Conservation (phyloP, 352 stramenopile species). For the Lagenidium sp. region DNA sequence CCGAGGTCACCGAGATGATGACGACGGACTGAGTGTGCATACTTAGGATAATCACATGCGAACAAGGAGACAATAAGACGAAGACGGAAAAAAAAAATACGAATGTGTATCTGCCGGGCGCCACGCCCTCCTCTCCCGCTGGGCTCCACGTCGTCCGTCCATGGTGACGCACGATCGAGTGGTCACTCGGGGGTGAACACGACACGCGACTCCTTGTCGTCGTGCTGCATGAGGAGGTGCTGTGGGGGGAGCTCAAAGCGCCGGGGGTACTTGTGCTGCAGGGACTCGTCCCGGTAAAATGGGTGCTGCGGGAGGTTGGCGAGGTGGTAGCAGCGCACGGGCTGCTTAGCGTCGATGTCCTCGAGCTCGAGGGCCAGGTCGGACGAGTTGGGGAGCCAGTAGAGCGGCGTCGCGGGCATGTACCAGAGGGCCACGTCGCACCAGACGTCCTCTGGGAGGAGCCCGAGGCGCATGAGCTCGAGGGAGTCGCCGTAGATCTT, state of each 20-base stretch:
- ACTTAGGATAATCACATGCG: no score
- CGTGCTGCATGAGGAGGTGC: constrained; percentile 6
- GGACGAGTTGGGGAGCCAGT: constrained; percentile 23
- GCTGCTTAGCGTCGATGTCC: constrained; percentile 19
- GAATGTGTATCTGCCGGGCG: no score
- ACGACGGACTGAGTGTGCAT: background rate
- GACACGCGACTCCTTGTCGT: constrained; percentile 14
- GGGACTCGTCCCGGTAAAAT: constrained; percentile 15
- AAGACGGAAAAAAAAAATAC: no score
- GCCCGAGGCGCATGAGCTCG: constrained; percentile 26
- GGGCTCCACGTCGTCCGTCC: no score
- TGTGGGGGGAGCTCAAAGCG: constrained; percentile 8
- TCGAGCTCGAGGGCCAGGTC: constrained; percentile 16
- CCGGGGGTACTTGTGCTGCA: constrained; percentile 10
- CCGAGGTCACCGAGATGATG: background rate
- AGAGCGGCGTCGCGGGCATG: constrained; percentile 28
- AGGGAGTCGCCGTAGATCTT: constrained; percentile 36
- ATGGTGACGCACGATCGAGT: background rate
- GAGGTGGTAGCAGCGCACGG: constrained; percentile 14
- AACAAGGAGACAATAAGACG: no score
- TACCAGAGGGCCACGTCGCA: constrained; percentile 35
- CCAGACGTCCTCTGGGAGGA: constrained; percentile 28
- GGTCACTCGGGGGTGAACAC: constrained; percentile 11
- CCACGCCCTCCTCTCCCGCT: no score
- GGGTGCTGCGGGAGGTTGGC: constrained; percentile 13